A percentile compares a stretch with the other conserved stretches of the same genome.
Evolutionary conservation across 345 rosid genomes (phyloP).

Genomic region (Toxicodendron radicans): DNA sequence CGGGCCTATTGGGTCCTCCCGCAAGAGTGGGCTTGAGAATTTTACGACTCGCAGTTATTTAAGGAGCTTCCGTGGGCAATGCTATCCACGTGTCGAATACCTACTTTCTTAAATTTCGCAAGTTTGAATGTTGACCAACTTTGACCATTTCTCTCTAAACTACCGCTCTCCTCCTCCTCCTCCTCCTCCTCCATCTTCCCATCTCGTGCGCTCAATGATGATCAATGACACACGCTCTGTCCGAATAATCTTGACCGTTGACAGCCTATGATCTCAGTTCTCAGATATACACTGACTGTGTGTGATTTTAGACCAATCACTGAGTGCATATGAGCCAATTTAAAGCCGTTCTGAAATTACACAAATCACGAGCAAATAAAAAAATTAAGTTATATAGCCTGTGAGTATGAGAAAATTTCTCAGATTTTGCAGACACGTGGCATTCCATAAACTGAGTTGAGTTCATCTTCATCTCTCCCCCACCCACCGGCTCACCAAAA

Average conservation of each 20-base stretch:
- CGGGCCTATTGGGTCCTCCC: conserved; percentile 7
- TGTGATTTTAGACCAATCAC: too few species aligned
- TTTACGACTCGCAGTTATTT: neutral
- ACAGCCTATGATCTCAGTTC: too few species aligned
- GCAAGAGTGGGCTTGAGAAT: neutral
- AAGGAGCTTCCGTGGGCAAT: conserved; percentile 25
- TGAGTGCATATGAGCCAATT: conserved; percentile 17
- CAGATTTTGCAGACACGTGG: neutral
- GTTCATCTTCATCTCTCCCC: neutral
- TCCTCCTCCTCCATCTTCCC: neutral
- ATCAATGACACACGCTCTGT: neutral
- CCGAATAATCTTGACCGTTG: neutral
- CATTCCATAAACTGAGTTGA: neutral
- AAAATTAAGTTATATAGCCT: too few species aligned
- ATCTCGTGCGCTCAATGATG: neutral
- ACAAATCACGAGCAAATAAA: neutral
- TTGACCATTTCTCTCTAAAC: neutral
- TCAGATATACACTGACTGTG: too few species aligned
- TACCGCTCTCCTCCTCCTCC: neutral
- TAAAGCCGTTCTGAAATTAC: neutral
- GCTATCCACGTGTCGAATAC: conserved; percentile 34
- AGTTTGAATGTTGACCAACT: conserved; percentile 30
- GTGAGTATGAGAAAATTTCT: too few species aligned
- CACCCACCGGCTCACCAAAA: neutral
- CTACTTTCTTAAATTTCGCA: conserved; percentile 22